Evolutionary conservation across 2,329 filamentous ascomycete genomes (phyloP).

Genomic region (Aspergillus ochraceus): DNA sequence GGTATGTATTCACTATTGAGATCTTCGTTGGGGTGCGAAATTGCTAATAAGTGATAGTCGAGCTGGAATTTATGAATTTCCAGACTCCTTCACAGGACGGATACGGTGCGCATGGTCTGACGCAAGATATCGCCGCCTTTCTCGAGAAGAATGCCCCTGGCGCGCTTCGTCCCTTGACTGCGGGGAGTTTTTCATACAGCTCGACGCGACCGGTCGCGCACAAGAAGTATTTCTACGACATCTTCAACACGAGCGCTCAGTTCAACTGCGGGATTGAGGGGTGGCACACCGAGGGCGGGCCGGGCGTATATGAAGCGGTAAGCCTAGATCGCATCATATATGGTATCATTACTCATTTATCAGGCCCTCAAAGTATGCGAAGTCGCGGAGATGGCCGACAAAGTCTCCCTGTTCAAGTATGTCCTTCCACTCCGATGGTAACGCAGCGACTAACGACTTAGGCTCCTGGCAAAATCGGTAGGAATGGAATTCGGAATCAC

Average conservation of each 20-base stretch:
- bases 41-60: constrained; percentile 56
- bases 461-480: constrained; percentile 81
- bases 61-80: constrained; percentile 72
- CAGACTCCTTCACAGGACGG: constrained; percentile 30
- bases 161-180: constrained; percentile 74
- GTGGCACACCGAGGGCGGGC: constrained; percentile 91
- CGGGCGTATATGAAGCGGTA: constrained; percentile 88
- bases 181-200: constrained; percentile 94
- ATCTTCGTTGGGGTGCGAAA: too few relatives aligned
- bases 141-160: constrained; percentile 70
- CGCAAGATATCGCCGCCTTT: constrained; percentile 74
- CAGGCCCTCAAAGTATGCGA: constrained; percentile 80
- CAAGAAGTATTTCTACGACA: constrained; percentile 83
- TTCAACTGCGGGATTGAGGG: constrained; percentile 83
- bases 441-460: constrained; percentile 25
- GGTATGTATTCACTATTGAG: constrained; percentile 58
- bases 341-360: background rate
- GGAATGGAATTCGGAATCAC: constrained; percentile 83
- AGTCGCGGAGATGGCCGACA: constrained; percentile 83
- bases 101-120: constrained; percentile 66
- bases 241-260: constrained; percentile 74
- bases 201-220: constrained; percentile 82
- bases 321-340: constrained; percentile 16
- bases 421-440: constrained; percentile 13
- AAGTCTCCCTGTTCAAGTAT: constrained; percentile 83